Base-by-base conservation (phyloP, 2,329 filamentous ascomycete genomes). In the Onygenales sp. region DNA sequence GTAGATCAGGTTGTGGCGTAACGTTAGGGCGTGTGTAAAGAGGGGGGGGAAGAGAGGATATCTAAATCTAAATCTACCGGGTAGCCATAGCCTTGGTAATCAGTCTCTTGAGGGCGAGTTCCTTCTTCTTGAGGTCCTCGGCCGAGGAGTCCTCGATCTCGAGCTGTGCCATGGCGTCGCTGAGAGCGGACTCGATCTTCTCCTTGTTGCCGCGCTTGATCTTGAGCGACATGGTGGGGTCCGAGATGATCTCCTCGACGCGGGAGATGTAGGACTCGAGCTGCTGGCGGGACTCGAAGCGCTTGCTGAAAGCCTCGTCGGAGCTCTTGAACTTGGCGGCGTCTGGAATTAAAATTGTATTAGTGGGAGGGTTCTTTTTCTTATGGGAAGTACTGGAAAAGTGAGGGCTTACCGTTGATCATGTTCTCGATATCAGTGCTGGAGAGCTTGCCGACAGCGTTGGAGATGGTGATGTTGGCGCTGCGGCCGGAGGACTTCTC, bases 81-180 rank as follows among this genome's bases (percentile, higher is more conserved):
- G 89, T 91, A 61, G 89, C 85, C 89, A 95, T 95, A 67, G 88
- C 91, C 87, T 97, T 98, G 77, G 93, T 98, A 67, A 98, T 91
- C 64, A 95, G 83, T 69, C 93, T 83, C 89, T 97, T 98, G 61
- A 98, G 83, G 58, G 90, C 90, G 63, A 98, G 81, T 82, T 98
- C 93, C 86, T 96, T 95, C 89, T 97, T 97, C 89, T 95, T 97
- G 65, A 98, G 81, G 72, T 98, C 93, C 66, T 98, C 94, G 58
- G 90, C 87, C 59, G 78, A 77, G 54, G 89, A 88, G 64, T 98
- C 94, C 75, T 92, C 88, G 69, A 98, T 79, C 84, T 98, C 93
- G 60, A 98, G 87, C 77, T 94, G 87, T 61, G 84, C 88, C 93
- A 98, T 97, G 66, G 93, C 93, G 67, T 98, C 93, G 75, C 86